A percentile compares a stretch with the other conserved stretches of the same genome.
phyloP scores from a whole-genome alignment of 257 asterid genomes.

The Echites panduratus region DNA sequence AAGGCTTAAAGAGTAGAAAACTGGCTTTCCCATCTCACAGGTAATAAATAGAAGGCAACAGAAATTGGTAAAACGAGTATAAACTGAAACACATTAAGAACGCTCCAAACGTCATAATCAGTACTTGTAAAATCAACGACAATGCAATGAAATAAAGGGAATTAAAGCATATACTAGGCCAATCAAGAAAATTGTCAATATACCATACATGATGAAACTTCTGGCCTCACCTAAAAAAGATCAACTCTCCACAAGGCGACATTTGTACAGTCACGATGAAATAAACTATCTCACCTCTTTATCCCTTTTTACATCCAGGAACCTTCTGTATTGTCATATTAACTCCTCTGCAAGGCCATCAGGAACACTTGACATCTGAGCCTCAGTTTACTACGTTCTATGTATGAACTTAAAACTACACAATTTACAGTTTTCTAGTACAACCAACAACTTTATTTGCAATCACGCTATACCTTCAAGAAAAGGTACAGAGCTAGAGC shows the following conservation, averaged over 20 bases:
- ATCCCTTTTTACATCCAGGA: conserved; percentile 22
- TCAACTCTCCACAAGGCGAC: conserved; percentile 28
- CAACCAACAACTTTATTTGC: conserved; percentile 43
- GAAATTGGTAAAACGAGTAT: no score
- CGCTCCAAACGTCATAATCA: neutral
- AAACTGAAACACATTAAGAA: neutral
- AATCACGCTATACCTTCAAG: conserved; percentile 18
- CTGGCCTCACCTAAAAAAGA: conserved; percentile 26
- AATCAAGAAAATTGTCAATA: conserved; percentile 15
- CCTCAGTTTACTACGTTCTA: conserved; percentile 32
- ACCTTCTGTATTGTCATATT: conserved; percentile 18
- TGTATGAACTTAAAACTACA: conserved; percentile 35
- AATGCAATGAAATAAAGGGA: neutral
- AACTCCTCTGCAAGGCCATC: conserved; percentile 33
- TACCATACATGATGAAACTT: conserved; percentile 22
- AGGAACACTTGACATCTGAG: conserved; percentile 25
- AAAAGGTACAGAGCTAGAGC: conserved; percentile 10
- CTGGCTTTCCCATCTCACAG: no score
- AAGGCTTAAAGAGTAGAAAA: no score
- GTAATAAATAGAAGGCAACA: no score
- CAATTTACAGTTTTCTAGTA: conserved; percentile 41
- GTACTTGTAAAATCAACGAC: no score
- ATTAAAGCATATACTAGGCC: conserved; percentile 19
- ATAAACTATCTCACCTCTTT: conserved; percentile 26
- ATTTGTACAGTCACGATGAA: conserved; percentile 30